Evolutionary conservation across 2,329 filamentous ascomycete species (phyloP), one percentile per base, ranked within the genome.

Genomic region (Sphaerulina populicola): DNA sequence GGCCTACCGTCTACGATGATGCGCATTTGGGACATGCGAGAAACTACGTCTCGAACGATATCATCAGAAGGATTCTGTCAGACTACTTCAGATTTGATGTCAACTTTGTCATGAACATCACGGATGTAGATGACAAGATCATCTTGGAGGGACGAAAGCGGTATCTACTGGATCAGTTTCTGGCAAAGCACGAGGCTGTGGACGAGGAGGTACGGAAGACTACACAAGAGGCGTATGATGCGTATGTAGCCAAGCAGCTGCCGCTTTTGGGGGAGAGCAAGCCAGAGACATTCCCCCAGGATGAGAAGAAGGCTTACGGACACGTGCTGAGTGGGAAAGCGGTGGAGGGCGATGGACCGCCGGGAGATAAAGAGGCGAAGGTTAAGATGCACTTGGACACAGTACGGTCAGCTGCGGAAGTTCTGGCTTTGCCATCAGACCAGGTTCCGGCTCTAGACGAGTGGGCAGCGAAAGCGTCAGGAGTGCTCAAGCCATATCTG

Each of bases 101-200:
- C 59, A 81, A 83, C 54, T 94, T 94, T 71, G 86, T 94, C 58
- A 93, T 94, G 84, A 94, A 94, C 71, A 88, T 93, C 57, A 94
- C 89, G 27, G 89, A 91, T 62, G 67, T 91, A 36, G 85, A 89
- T 47, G 69, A 71, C 60, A 70, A 71, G 75, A 86, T 82, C 62
- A 82, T 82, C 56, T 66, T 83, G 11, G 73, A 77, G 49, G 80
- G 85, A 11, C 77, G 91, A 63, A 82, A 93, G 70, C 84, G 93
- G 64, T 80, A 89, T 64, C 71, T 96, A 33, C 82, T 95, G 51
- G 72, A 70, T 41, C 79, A 91, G 55, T 83, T 86, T 66, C 81
- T 85, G 46, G 64, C 67, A 3, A 63, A 73, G 31, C 74, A 80
- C 60, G 69, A 72, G 42, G 61, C 63, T 2, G 56, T 66, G n/a